phyloP scores from a whole-genome alignment of 176 grass and related monocot species.

The Dendrocalamus sinicus region DNA sequence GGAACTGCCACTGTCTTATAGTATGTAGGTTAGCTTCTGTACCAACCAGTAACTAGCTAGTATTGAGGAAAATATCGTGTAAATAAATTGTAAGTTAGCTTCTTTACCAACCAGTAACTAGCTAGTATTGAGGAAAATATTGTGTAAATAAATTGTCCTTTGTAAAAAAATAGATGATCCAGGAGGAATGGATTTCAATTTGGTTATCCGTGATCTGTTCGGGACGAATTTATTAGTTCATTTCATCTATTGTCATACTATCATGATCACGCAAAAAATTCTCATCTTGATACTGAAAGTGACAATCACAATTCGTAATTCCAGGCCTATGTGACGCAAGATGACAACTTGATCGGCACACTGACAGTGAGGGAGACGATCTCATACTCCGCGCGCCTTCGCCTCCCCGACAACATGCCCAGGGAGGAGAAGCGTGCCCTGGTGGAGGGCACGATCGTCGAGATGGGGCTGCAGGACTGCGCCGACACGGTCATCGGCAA shows the following conservation, averaged over 20 bases:
- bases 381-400: constrained; percentile 81
- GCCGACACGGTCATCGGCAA: constrained; percentile 91
- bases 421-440: constrained; percentile 80
- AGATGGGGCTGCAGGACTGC: constrained; percentile 99
- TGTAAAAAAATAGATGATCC: neutral
- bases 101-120: neutral
- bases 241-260: neutral
- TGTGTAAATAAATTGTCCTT: neutral
- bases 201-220: too few species aligned
- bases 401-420: constrained; percentile 89
- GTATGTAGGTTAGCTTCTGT: neutral
- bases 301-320: neutral
- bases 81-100: neutral
- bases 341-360: constrained; percentile 94
- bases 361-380: constrained; percentile 93
- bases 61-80: neutral
- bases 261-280: neutral
- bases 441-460: constrained; percentile 89
- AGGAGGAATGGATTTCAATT: neutral
- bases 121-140: neutral
- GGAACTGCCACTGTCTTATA: constrained; percentile 13
- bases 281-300: neutral
- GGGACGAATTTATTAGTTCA: neutral
- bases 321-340: constrained; percentile 92
- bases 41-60: neutral